Evolutionary conservation across 1,284 basidiomycete species (phyloP).

Genomic region (Apiotrichum gracile): DNA sequence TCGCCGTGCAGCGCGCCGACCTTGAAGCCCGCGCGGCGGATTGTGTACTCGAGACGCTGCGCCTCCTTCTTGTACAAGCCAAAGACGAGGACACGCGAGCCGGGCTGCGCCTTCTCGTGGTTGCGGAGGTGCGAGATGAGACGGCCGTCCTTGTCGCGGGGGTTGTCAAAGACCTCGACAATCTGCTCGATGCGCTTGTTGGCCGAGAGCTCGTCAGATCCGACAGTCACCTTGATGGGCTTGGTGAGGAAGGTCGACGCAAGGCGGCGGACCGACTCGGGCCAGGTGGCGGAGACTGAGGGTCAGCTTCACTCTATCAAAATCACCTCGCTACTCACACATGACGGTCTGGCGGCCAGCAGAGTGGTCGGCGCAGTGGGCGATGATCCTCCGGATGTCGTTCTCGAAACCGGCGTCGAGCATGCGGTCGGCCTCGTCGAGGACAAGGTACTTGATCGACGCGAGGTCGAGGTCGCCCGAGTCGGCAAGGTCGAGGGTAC

Average conservation of each 20-base stretch:
- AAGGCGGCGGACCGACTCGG: constrained; percentile 88
- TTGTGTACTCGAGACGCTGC: constrained; percentile 74
- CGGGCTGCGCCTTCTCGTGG: constrained; percentile 55
- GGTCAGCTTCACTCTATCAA: neutral
- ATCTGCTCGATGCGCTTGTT: constrained; percentile 75
- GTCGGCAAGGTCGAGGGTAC: constrained; percentile 82
- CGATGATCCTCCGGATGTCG: constrained; percentile 90
- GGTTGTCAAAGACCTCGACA: constrained; percentile 84
- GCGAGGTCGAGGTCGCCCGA: constrained; percentile 78
- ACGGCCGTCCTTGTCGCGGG: constrained; percentile 75
- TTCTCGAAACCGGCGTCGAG: constrained; percentile 98
- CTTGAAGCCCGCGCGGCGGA: constrained; percentile 70
- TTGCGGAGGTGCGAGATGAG: constrained; percentile 60
- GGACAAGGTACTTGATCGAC: constrained; percentile 81
- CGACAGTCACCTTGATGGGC: constrained; percentile 88
- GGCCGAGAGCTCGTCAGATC: constrained; percentile 89
- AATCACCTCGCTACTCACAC: constrained; percentile 56
- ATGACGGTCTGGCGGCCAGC: constrained; percentile 78
- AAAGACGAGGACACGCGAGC: constrained; percentile 76
- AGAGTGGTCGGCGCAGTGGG: constrained; percentile 59
- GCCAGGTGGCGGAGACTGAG: constrained; percentile 95
- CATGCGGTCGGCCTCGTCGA: constrained; percentile 99
- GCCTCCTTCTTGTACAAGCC: constrained; percentile 98
- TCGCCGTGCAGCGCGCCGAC: constrained; percentile 92
- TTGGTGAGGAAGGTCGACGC: constrained; percentile 82